Base-by-base conservation (phyloP, 192 early-diverging fungal genomes). In the Podila epigama region DNA sequence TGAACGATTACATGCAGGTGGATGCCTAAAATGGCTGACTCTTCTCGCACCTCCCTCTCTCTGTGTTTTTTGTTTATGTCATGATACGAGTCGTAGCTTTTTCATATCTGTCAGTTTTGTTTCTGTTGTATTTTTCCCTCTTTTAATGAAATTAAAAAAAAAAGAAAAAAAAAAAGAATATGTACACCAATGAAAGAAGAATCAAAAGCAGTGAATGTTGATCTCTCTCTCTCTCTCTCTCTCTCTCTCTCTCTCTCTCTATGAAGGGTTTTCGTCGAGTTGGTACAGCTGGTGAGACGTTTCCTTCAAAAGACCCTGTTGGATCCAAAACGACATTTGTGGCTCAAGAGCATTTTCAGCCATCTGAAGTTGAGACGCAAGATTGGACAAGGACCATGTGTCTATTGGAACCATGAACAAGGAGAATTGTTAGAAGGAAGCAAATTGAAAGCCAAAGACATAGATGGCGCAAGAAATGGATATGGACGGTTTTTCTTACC, bases 1-100 rank as follows among this genome's bases (percentile, higher is more conserved):
- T 84, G 80, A 73, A 53, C 35, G 83, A 84, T 52, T 84, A 84
- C 57, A 84, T 84, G 83, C 79, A 81, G 25, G 80, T 84, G 41
- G 83, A 84, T 48, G 75, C 73, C 10, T 77, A 68, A 64, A 53
- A 5, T 32, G n/a, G 16, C 22, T 18, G 2, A 34, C 16, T 34
- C 33, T 15, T 20, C 41, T n/a, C n/a, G n/a, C n/a, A n/a, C n/a
- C n/a, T n/a, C n/a, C n/a, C n/a, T n/a, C n/a, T n/a, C n/a, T n/a
- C n/a, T 48, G 20, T 0, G 44, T 48, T 18, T 48, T 48, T 44
- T 48, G 3, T 39, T 6, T 22, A 5, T 3, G n/a, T 22, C 25
- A 22, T 18, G 25, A 48, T 44, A 48, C 15, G 44, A 22, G n/a
- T n/a, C n/a, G n/a, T n/a, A n/a, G n/a, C n/a, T n/a, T n/a, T n/a